Evolutionary conservation across 2,329 filamentous ascomycete species (phyloP).

Genomic region (Neopestalotiopsis rosae): DNA sequence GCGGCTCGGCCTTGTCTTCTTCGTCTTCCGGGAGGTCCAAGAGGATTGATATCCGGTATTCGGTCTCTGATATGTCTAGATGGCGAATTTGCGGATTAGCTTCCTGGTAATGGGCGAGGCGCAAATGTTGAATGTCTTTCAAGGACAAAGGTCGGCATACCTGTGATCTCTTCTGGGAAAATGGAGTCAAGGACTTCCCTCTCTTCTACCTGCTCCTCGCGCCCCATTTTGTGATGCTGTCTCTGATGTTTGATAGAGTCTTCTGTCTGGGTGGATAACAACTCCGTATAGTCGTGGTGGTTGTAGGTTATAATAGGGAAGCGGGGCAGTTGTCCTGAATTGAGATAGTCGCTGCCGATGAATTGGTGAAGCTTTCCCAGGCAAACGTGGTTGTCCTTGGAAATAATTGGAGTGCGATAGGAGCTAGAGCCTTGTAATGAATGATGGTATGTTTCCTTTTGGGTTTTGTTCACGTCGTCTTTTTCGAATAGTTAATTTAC

Average conservation of each 20-base stretch:
- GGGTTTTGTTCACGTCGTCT: neutral
- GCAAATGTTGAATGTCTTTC: neutral
- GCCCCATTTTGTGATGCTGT: slow-evolving; percentile 57
- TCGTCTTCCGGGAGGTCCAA: slow-evolving; percentile 71
- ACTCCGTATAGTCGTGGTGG: neutral
- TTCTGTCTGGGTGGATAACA: neutral
- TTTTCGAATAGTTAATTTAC: neutral
- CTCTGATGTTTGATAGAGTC: neutral
- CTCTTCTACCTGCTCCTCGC: slow-evolving; percentile 93
- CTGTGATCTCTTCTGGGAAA: slow-evolving; percentile 96
- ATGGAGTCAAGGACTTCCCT: slow-evolving; percentile 98
- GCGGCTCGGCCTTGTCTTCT: slow-evolving; percentile 68
- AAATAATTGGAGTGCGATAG: neutral
- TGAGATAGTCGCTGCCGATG: neutral
- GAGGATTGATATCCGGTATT: slow-evolving; percentile 85
- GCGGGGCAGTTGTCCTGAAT: neutral
- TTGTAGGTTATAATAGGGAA: neutral
- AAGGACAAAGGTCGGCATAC: slow-evolving; percentile 48
- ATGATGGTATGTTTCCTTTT: neutral
- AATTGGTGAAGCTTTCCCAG: neutral
- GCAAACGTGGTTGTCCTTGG: neutral
- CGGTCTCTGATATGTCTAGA: slow-evolving; percentile 85
- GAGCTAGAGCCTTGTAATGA: neutral
- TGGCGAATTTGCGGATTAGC: neutral
- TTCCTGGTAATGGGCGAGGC: neutral